Percentiles rank a stretch among this genome's conserved stretches.
phyloP scores from a whole-genome alignment of 306 rosid species.

The Morella rubra region DNA sequence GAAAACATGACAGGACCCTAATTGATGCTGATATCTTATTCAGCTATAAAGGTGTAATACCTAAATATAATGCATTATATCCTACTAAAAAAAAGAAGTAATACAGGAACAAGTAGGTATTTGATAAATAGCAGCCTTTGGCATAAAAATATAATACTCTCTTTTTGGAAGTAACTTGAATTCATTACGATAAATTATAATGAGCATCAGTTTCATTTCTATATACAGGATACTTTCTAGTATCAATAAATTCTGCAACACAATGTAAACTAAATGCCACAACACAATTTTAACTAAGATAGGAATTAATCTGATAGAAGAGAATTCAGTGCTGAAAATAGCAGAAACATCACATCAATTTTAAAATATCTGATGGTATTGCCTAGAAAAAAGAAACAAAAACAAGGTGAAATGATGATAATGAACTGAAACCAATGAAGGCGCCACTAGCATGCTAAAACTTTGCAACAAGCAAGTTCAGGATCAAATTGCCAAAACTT shows the following conservation, averaged over 20 bases:
- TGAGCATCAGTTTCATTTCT: not conserved
- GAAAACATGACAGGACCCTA: not conserved
- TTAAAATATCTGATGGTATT: not conserved
- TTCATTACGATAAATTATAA: not conserved
- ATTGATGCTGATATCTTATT: not conserved
- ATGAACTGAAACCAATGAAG: slow-evolving; percentile 1
- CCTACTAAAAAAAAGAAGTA: not conserved
- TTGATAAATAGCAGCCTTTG: no score
- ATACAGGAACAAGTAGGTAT: no score
- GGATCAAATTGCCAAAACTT: slow-evolving; percentile 28
- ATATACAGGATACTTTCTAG: not conserved
- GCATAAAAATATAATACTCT: not conserved
- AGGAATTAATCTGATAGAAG: not conserved
- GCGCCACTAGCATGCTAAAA: not conserved
- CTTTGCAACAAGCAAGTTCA: slow-evolving; percentile 13
- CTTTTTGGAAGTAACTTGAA: not conserved
- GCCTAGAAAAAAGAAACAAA: not conserved
- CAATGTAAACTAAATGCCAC: no score
- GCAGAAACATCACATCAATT: not conserved
- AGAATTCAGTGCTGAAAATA: not conserved
- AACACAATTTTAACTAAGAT: not conserved
- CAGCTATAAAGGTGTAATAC: not conserved
- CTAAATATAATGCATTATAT: not conserved
- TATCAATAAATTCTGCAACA: not conserved
- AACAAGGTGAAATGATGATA: not conserved